A percentile compares a stretch with the other conserved stretches of the same genome.
phyloP scores from a whole-genome alignment of 768 basidiomycete genomes.

The Kwoniella botswanensis region DNA sequence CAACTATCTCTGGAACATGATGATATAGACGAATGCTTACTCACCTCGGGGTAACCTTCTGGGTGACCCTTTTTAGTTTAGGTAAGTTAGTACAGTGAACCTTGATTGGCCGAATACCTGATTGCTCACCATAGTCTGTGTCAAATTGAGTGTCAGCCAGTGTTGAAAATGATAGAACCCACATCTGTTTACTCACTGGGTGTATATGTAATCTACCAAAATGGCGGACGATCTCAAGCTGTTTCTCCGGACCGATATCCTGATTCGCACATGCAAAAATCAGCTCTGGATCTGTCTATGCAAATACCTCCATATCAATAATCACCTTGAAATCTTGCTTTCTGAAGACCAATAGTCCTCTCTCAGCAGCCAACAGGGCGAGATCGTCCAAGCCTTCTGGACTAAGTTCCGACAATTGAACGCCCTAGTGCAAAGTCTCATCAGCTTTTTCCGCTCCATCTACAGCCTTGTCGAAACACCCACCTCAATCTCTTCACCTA shows the following conservation, averaged over 20 bases:
- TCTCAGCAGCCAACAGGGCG: constrained; percentile 22
- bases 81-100: constrained; percentile 61
- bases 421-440: not conserved
- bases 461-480: not conserved
- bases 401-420: constrained; percentile 19
- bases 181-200: not conserved
- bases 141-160: not conserved
- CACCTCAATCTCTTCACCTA: constrained; percentile 25
- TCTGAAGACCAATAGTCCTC: constrained; percentile 27
- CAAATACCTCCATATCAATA: no score
- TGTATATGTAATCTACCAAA: constrained; percentile 32
- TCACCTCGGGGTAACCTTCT: constrained; percentile 1
- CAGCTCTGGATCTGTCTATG: no score
- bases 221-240: constrained; percentile 27
- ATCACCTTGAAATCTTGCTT: constrained; percentile 24
- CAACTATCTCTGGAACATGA: not conserved
- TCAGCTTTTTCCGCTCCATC: not conserved
- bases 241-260: constrained; percentile 20
- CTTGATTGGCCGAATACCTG: constrained; percentile 30
- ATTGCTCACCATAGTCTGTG: not conserved
- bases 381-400: constrained; percentile 27
- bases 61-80: not conserved
- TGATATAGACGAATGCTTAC: not conserved
- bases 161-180: not conserved
- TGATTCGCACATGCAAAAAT: not conserved